Evolutionary conservation across 352 stramenopile genomes (phyloP), one percentile per base, ranked within the genome.

Genomic region (Plasmopara muralis): DNA sequence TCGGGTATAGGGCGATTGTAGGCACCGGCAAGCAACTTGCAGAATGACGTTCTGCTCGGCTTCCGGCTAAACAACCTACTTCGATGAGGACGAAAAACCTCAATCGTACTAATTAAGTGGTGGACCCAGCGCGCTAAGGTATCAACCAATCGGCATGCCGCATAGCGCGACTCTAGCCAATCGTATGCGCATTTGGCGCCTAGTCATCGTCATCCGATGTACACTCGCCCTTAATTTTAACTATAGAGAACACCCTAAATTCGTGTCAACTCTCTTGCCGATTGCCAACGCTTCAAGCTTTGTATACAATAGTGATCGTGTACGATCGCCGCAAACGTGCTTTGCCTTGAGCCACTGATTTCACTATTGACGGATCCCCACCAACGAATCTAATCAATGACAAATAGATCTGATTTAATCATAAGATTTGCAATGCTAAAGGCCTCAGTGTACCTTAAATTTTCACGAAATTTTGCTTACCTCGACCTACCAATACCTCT

Each of bases 11-110:
- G 55, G 29, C 42, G 44, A 58, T 41, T 55, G 50, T 57, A 31
- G 28, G 39, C 41, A 30, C 18, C 45, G 34, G 53, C 41, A 66
- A 74, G 71, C 52, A 68, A 70, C 79, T 83, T 81, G 58, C 60
- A 81, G 64, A 85, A 75, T 85, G 74, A 35, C 10, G 6, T 35
- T 12, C 7, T 12, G 6, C 6, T 12, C 31, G 31, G 31, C 1
- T 12, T 35, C 10, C 31, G 31, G 31, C 31, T 35, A 35, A 35
- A 35, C 2, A 1, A 35, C 31, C 31, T 35, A 8, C 1, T 12
- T 12, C 31, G 2, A 35, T 12, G 31, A 35, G 10, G 31, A 35
- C 31, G 31, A 35, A 35, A 35, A 35, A 35, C 31, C 31, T 68
- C 46, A 14, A 18, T 30, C 35, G 10, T 10, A 41, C 15, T 34